These are phyloP conservation scores for Hygrocybe punicea DNA, from an alignment of 768 basidiomycete genomes.

Conservation along the genomic window DNA sequence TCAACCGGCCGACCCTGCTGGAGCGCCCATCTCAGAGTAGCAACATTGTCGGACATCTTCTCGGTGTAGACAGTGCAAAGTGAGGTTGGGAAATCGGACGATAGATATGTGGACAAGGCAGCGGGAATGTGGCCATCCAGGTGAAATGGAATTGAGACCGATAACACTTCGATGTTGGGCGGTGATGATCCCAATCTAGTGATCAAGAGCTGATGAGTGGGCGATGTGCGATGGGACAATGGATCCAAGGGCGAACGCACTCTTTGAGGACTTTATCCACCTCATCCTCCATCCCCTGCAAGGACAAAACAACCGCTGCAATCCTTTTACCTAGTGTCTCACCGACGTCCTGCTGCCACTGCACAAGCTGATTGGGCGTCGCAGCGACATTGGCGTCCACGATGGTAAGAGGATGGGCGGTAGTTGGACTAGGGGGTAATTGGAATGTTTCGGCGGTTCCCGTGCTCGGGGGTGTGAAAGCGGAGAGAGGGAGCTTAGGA, in stretches of 20 bases:
- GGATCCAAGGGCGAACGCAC: conserved; percentile 37
- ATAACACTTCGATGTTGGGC: conserved; percentile 43
- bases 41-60: conserved; percentile 47
- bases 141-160: conserved; percentile 59
- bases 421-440: conserved; percentile 62
- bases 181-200: conserved; percentile 17
- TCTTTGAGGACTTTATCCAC: conserved; percentile 42
- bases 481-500: conserved; percentile 71
- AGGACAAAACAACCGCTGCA: conserved; percentile 55
- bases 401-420: conserved; percentile 58
- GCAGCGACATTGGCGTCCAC: conserved; percentile 66
- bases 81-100: conserved; percentile 44
- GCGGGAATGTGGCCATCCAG: conserved; percentile 47
- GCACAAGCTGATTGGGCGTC: conserved; percentile 37
- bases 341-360: conserved; percentile 55
- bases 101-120: conserved; percentile 39
- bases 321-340: conserved; percentile 44
- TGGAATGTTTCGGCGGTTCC: conserved; percentile 67
- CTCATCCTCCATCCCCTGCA: conserved; percentile 39
- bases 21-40: conserved; percentile 65
- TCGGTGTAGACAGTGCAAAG: conserved; percentile 56
- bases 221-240: neutral
- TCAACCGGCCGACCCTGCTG: conserved; percentile 62
- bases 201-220: neutral
- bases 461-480: conserved; percentile 68